Evolutionary conservation across 2,329 filamentous ascomycete genomes (phyloP).

Genomic region (Pyrenochaeta sp.): DNA sequence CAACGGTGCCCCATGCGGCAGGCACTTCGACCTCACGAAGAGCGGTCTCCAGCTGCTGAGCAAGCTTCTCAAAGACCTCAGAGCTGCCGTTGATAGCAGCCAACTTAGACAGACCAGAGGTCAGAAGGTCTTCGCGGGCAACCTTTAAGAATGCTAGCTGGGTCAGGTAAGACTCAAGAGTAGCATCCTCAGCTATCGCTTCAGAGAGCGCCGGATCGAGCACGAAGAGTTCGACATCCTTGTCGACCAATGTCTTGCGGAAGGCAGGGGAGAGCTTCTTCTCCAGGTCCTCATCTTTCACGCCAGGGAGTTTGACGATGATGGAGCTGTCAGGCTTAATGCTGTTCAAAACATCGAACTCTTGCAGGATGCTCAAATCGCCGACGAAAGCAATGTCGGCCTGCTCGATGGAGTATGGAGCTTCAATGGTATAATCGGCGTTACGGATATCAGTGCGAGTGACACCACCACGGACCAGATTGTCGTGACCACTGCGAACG

Average conservation of each 20-base stretch:
- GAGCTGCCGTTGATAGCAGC: constrained; percentile 65
- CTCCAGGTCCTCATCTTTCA: constrained; percentile 89
- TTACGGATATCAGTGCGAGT: constrained; percentile 85
- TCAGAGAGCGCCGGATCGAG: constrained; percentile 76
- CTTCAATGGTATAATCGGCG: constrained; percentile 83
- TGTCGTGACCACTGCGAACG: constrained; percentile 67
- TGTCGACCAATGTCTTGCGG: constrained; percentile 75
- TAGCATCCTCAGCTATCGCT: constrained; percentile 70
- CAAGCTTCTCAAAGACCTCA: constrained; percentile 69
- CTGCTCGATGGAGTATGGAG: constrained; percentile 79
- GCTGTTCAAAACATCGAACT: constrained; percentile 76
- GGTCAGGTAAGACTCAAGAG: constrained; percentile 71
- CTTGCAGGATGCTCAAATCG: constrained; percentile 79
- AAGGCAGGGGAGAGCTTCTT: constrained; percentile 79
- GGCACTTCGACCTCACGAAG: constrained; percentile 79
- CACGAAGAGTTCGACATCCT: constrained; percentile 75
- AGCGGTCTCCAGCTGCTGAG: constrained; percentile 69
- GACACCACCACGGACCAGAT: constrained; percentile 75
- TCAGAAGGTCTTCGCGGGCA: constrained; percentile 71
- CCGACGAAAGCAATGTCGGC: constrained; percentile 83
- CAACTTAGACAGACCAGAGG: constrained; percentile 72
- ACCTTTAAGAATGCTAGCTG: constrained; percentile 86
- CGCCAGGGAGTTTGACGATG: constrained; percentile 76
- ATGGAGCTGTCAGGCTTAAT: constrained; percentile 76
- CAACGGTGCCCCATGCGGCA: constrained; percentile 78